phyloP scores from a whole-genome alignment of 23 red algal genomes.

The Gracilaria domingensis region DNA sequence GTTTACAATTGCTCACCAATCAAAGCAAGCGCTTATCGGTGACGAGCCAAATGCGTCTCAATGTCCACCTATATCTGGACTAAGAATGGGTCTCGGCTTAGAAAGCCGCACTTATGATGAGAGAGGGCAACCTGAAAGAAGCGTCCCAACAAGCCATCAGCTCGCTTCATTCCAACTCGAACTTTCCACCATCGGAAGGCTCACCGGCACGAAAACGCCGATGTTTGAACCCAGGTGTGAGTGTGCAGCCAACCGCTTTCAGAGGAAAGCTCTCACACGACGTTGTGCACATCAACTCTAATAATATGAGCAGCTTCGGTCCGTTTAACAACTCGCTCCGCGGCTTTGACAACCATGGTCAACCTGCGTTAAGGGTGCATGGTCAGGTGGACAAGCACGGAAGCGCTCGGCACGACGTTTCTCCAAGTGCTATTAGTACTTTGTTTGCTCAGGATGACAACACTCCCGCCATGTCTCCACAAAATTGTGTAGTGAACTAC shows the following conservation, averaged over 20 bases:
- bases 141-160: not conserved
- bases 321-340: not conserved
- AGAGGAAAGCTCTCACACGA: not conserved
- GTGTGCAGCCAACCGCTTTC: not conserved
- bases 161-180: not conserved
- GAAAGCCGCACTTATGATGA: not conserved
- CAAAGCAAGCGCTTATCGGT: not conserved
- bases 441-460: not conserved
- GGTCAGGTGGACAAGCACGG: not conserved
- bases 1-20: not conserved
- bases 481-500: not conserved
- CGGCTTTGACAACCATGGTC: not conserved
- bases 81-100: not conserved
- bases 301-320: not conserved
- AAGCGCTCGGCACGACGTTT: not conserved
- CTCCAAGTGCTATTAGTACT: not conserved
- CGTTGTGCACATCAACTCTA: not conserved
- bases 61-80: not conserved
- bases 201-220: constrained; percentile 1
- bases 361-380: not conserved
- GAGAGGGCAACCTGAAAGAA: not conserved
- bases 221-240: not conserved
- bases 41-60: not conserved
- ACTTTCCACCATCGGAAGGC: not conserved
- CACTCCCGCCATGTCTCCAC: not conserved